Base-by-base conservation (phyloP, 192 early-diverging fungal species). In the Entomortierella lignicola region DNA sequence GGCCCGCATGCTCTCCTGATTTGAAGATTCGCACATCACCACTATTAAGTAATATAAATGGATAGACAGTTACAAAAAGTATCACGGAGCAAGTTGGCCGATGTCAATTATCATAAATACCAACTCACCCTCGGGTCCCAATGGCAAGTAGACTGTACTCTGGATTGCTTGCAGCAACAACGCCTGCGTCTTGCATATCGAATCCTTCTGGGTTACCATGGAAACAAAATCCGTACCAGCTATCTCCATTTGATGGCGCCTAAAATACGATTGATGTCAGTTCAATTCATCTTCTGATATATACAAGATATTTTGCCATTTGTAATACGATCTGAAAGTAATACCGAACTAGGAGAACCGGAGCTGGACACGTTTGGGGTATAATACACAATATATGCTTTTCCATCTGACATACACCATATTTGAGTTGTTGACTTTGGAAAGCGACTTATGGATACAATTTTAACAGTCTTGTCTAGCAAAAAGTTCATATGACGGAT, bases 91-190 rank as follows among this genome's bases (percentile, higher is more conserved):
- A n/a, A n/a, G n/a, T n/a, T n/a, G n/a, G n/a, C n/a, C n/a, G n/a
- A 11, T 47, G 44, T 47, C 17, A 15, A 20, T 15, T 15, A 15
- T 47, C 15, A 47, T 47, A 20, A 4, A 5, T 47, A 39, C 23
- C 7, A 26, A 66, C 70, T 57, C 77, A 89, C 87, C 83, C 71
- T 52, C 77, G 71, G 25, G 86, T 89, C 41, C 93, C 93, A 17
- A 95, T 83, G 15, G 92, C 92, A 61, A 95, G 68, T 20, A 92
- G 72, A n/a, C 85, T 85, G 71, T 92, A 93, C 60, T 79, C 82
- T 0, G 89, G 75, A 80, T 95, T 95, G 30, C 93, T 85, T 13
- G 91, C 87, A 53, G 92, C 75, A 77, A 86, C 31, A 87, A 90
- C 55, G 87, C 87, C 66, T 48, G 69, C 54, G 62, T 61, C 60